phyloP scores from a whole-genome alignment of 306 rosid genomes.

The Inga leiocalycina region DNA sequence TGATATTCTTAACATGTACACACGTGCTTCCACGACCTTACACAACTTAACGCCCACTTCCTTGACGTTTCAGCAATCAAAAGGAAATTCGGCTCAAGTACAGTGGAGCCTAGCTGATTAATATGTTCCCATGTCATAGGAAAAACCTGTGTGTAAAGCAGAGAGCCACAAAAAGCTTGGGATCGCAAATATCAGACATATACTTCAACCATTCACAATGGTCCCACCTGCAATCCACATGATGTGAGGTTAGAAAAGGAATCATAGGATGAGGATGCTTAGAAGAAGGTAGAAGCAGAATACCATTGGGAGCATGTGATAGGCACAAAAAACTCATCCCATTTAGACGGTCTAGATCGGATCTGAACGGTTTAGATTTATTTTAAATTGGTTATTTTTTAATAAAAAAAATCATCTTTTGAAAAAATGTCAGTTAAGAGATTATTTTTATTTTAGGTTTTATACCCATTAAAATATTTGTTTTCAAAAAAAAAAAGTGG shows the following conservation, averaged over 20 bases:
- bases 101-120: background rate
- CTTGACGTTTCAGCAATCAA: conserved; percentile 11
- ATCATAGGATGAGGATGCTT: background rate
- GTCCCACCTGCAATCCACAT: conserved; percentile 59
- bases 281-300: background rate
- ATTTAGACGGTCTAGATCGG: too few species aligned
- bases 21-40: background rate
- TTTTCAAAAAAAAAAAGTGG: too few species aligned
- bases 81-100: conserved; percentile 10
- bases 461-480: too few species aligned
- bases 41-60: background rate
- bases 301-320: conserved; percentile 56
- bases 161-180: background rate
- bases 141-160: background rate
- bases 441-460: too few species aligned
- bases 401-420: too few species aligned
- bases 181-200: background rate
- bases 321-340: too few species aligned
- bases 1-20: too few species aligned
- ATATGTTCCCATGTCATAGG: background rate
- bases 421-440: too few species aligned
- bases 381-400: too few species aligned
- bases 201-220: conserved; percentile 58
- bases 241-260: background rate
- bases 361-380: too few species aligned